Evolutionary conservation across 2,329 filamentous ascomycete species (phyloP).

Genomic region (Madurella fahalii): DNA sequence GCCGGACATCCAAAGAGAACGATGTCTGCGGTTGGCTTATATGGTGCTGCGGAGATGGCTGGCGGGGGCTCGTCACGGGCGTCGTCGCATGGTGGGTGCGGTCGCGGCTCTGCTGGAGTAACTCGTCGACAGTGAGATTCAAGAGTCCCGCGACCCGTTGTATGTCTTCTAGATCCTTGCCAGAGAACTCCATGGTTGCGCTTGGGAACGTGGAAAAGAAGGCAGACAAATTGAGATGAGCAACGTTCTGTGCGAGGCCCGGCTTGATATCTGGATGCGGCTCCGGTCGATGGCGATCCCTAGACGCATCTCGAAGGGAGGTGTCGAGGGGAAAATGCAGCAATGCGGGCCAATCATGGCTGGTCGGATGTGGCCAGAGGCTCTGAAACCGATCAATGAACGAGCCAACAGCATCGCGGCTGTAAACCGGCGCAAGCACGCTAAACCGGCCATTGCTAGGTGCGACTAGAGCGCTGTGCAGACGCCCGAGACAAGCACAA

Average conservation of each 20-base stretch:
- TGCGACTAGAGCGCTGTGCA: constrained; percentile 14
- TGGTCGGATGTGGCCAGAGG: constrained; percentile 3
- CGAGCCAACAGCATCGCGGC: constrained; percentile 18
- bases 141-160: constrained; percentile 25
- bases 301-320: constrained; percentile 9
- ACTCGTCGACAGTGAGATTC: constrained; percentile 25
- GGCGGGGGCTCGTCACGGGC: not conserved
- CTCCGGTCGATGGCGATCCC: constrained; percentile 10
- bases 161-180: constrained; percentile 23
- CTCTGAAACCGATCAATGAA: constrained; percentile 23
- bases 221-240: not conserved
- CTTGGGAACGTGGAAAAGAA: not conserved
- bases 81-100: constrained; percentile 5
- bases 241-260: not conserved
- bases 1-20: constrained; percentile 2
- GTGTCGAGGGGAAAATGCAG: constrained; percentile 15
- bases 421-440: constrained; percentile 18
- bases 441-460: constrained; percentile 17
- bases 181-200: constrained; percentile 23
- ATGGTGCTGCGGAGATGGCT: not conserved
- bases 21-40: not conserved
- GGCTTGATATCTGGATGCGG: constrained; percentile 22
- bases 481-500: constrained; percentile 8
- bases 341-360: constrained; percentile 19
- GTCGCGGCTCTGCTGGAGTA: constrained; percentile 22